Evolutionary conservation across 345 rosid species (phyloP).

Genomic region (Melaleuca alternifolia): DNA sequence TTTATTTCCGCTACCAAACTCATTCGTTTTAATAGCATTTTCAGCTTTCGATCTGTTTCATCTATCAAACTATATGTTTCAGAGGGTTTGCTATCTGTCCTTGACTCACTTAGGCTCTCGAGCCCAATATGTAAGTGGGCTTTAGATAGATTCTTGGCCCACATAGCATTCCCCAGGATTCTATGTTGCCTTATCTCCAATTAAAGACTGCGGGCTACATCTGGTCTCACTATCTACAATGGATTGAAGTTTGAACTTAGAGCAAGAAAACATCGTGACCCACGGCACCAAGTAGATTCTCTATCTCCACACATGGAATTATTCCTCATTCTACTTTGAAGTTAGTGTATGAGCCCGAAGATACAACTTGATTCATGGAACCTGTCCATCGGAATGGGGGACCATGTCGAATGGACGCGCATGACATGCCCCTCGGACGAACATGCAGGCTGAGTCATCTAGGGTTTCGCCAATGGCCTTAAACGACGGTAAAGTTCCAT

Average conservation of each 20-base stretch:
- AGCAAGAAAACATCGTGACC: not conserved
- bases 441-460: not conserved
- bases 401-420: not conserved
- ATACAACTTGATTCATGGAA: not conserved
- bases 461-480: not conserved
- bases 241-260: not conserved
- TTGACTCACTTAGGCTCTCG: not conserved
- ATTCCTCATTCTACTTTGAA: not conserved
- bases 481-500: not conserved
- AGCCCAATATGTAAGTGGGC: not conserved
- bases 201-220: not conserved
- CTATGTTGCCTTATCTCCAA: not conserved
- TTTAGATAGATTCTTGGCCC: not conserved
- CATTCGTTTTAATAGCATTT: not conserved
- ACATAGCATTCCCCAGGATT: not conserved
- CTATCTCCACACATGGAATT: not conserved
- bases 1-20: not conserved
- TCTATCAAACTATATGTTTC: not conserved
- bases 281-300: not conserved
- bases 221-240: not conserved
- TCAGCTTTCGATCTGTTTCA: not conserved
- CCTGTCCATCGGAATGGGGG: not conserved
- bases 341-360: not conserved
- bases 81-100: not conserved
- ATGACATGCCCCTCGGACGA: not conserved